Conservation (phyloP, 108 stramenopile genomes). For the Chaetoceros muelleri region DNA sequence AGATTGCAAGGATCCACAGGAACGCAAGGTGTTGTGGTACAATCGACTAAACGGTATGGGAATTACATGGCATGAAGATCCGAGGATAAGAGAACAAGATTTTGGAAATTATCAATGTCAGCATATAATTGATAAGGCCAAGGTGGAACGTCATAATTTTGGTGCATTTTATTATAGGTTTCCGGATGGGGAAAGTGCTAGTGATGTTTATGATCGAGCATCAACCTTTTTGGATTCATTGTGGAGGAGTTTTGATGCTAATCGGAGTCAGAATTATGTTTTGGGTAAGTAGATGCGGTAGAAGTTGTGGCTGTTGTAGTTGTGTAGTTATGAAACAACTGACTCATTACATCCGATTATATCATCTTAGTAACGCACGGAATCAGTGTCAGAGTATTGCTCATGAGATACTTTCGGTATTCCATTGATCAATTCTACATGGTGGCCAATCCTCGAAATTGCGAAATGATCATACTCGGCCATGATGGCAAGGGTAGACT, state of each 20-base stretch:
- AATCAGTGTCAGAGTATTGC: conserved; percentile 72
- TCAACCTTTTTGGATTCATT: conserved; percentile 82
- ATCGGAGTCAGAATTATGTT: conserved; percentile 59
- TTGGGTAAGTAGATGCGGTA: conserved; percentile 12
- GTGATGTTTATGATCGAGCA: conserved; percentile 86
- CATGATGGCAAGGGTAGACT: conserved; percentile 68
- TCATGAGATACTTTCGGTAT: conserved; percentile 91
- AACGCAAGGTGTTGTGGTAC: conserved; percentile 70
- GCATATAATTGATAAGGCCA: conserved; percentile 42
- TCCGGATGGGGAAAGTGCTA: conserved; percentile 85
- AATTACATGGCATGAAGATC: conserved; percentile 80
- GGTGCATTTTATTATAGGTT: conserved; percentile 86
- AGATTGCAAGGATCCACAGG: conserved; percentile 30
- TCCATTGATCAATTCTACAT: conserved; percentile 84
- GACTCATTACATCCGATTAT: too few relatives aligned
- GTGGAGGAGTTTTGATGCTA: conserved; percentile 78
- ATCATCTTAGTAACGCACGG: conserved; percentile 76
- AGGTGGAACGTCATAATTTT: conserved; percentile 64
- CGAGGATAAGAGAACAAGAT: conserved; percentile 84
- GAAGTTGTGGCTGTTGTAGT: too few relatives aligned
- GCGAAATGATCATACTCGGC: conserved; percentile 77
- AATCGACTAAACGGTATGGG: conserved; percentile 51
- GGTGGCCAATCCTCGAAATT: conserved; percentile 83
- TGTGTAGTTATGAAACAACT: too few relatives aligned
- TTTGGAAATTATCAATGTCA: conserved; percentile 73